Percentiles rank a stretch among this genome's conserved stretches.
Conservation (phyloP, 805 yeast species). For the Diddensiella santjacobensis region DNA sequence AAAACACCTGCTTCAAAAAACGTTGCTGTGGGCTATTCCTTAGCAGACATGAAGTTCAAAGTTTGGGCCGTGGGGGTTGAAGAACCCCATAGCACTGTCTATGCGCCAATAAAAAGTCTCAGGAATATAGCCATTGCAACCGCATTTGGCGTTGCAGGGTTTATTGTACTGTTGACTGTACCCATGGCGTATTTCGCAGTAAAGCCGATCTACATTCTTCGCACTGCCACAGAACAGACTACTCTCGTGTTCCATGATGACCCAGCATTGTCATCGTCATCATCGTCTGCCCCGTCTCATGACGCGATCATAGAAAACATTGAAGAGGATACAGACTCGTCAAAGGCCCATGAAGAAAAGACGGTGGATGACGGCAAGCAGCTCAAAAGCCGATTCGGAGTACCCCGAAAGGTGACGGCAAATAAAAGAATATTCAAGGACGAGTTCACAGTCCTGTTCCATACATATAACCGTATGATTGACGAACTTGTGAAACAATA, state of each 20-base stretch:
- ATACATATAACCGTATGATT: conserved; percentile 88
- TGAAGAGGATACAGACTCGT: background rate
- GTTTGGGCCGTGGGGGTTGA: conserved; percentile 75
- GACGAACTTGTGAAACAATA: conserved; percentile 83
- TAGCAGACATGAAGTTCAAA: conserved; percentile 41
- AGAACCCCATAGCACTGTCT: conserved; percentile 55
- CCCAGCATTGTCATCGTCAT: background rate
- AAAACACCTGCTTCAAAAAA: conserved; percentile 35
- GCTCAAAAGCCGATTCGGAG: conserved; percentile 7
- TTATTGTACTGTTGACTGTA: conserved; percentile 71
- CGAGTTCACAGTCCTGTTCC: conserved; percentile 83
- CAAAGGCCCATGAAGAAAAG: background rate
- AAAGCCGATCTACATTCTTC: conserved; percentile 72
- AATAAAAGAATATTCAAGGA: conserved; percentile 40
- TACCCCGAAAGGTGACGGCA: conserved; percentile 18
- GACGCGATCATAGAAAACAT: background rate
- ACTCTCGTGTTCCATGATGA: conserved; percentile 19
- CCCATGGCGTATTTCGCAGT: conserved; percentile 83
- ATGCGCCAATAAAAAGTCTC: conserved; percentile 58
- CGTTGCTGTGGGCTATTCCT: conserved; percentile 57
- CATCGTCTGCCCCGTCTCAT: background rate
- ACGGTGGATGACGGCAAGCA: background rate
- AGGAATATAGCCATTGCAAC: conserved; percentile 72
- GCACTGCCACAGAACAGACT: conserved; percentile 75
- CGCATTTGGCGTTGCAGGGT: conserved; percentile 71